phyloP scores from a whole-genome alignment of 306 rosid species.

The Castanea mollissima region DNA sequence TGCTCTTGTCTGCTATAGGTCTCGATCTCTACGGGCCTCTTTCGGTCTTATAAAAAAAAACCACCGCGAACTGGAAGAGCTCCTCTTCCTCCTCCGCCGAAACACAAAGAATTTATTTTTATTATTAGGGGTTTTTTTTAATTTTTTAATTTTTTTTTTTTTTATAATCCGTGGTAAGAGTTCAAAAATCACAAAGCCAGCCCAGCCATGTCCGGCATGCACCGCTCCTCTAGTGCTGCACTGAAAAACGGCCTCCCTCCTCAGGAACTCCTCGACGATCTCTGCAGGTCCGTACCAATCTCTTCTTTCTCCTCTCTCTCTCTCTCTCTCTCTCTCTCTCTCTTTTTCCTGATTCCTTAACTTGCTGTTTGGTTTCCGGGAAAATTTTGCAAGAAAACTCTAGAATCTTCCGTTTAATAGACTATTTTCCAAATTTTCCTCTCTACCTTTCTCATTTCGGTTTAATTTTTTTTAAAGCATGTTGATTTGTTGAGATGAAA shows the following conservation, averaged over 20 bases:
- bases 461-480: neutral
- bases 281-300: slow-evolving; percentile 60
- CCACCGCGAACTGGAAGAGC: too few species aligned
- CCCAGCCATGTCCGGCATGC: slow-evolving; percentile 60
- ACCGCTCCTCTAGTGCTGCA: slow-evolving; percentile 60
- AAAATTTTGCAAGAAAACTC: slow-evolving; percentile 3
- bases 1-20: neutral
- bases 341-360: neutral
- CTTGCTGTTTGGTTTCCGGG: slow-evolving; percentile 11
- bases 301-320: neutral
- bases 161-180: neutral
- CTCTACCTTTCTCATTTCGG: too few species aligned
- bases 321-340: neutral
- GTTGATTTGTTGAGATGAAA: neutral
- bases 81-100: too few species aligned
- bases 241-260: slow-evolving; percentile 82
- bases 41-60: too few species aligned
- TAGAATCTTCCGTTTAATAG: neutral
- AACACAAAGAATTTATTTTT: neutral
- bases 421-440: neutral
- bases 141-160: neutral
- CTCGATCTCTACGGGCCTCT: neutral
- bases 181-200: slow-evolving; percentile 13
- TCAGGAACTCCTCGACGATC: slow-evolving; percentile 89
- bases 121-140: neutral